phyloP scores from a whole-genome alignment of 192 early-diverging fungal genomes.

The Coemansia guatemalensis region DNA sequence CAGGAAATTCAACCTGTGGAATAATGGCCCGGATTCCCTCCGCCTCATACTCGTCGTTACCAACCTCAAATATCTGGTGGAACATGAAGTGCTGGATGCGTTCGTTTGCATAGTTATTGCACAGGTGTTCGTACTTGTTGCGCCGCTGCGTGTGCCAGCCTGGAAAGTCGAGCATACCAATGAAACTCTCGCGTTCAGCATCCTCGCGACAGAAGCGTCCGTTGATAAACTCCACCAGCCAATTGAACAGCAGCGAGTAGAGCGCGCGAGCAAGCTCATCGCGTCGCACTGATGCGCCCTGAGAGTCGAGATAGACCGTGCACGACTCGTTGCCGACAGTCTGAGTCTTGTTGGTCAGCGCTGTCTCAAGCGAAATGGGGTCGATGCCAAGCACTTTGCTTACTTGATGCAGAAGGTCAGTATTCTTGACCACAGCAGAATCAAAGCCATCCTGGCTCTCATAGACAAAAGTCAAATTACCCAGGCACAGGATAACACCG shows the following conservation, averaged over 20 bases:
- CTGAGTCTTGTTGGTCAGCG: conserved; percentile 84
- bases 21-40: conserved; percentile 69
- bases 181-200: conserved; percentile 62
- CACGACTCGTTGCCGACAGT: conserved; percentile 81
- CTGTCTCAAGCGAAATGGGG: conserved; percentile 69
- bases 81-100: conserved; percentile 61
- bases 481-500: conserved; percentile 85
- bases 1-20: conserved; percentile 65
- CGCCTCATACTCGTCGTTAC: conserved; percentile 76
- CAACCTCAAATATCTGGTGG: conserved; percentile 51
- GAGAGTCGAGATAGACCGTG: conserved; percentile 82
- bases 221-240: conserved; percentile 94
- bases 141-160: conserved; percentile 82
- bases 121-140: conserved; percentile 69
- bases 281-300: conserved; percentile 72
- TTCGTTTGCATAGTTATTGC: conserved; percentile 71
- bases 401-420: conserved; percentile 71
- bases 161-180: conserved; percentile 65
- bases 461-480: conserved; percentile 79
- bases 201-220: conserved; percentile 74
- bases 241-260: conserved; percentile 88
- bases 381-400: conserved; percentile 85
- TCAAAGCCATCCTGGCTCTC: conserved; percentile 72
- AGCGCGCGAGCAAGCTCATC: conserved; percentile 79
- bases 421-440: conserved; percentile 78